Evolutionary conservation across 441 rosid genomes (phyloP), one percentile per base, ranked within the genome.

Genomic region (Erysimum cheiri): DNA sequence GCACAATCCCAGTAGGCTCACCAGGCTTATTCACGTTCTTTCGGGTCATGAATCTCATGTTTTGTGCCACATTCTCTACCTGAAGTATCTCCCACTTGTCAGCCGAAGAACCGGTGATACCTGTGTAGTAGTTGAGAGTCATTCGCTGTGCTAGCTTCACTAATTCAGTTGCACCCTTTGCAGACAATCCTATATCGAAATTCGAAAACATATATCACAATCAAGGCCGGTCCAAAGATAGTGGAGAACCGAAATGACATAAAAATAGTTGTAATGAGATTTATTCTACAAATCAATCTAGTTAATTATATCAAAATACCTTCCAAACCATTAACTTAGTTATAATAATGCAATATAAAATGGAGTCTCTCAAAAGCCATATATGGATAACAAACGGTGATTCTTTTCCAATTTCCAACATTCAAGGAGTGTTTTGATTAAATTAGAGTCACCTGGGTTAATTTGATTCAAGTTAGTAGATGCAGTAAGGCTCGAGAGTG

Each of bases 91-190:
- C 75, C 89, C 92, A 83, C 67, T 59, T 75, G n/a, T 67, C 47
- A 13, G 47, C 19, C 9, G 49, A 67, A 15, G 88, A 80, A 41
- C 68, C 72, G 14, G 78, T 72, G 31, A 85, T 74, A 39, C 85
- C 75, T 0, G 75, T n/a, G 57, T 74, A 72, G 77, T 79, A 87
- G 76, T 57, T 80, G 33, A 41, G 52, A 3, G 66, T 77, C 87
- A 85, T 85, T 6, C 89, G 85, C 6, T 73, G 77, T 0, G 81
- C 87, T 60, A 87, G 73, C 74, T 78, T 82, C 67, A 85, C 67
- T 80, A 87, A 41, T 54, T 80, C 78, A 53, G 56, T 66, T 75
- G 68, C 72, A 28, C 76, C 84, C 0, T 46, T 29, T 13, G 71
- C 33, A 60, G 50, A 44, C 60, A 82, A 39, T 33, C 72, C 91